These are phyloP conservation scores for Rauvolfia tetraphylla DNA, from an alignment of 257 asterid genomes.

Conservation along the genomic window DNA sequence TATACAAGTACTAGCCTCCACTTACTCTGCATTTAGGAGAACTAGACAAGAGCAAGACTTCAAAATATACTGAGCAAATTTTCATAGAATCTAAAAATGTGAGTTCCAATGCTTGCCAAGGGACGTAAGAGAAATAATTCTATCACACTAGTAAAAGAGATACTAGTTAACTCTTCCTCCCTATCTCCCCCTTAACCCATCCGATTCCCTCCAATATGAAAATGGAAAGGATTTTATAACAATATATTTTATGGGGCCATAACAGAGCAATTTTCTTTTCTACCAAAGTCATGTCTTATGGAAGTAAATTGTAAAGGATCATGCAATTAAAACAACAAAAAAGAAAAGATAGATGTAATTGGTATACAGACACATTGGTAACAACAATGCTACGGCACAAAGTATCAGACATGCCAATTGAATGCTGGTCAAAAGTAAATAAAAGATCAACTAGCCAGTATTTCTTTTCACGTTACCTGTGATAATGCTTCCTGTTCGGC, in stretches of 20 bases:
- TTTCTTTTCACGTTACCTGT: slow-evolving; percentile 50
- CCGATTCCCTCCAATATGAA: not conserved
- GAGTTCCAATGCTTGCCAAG: not conserved
- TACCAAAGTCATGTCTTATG: not conserved
- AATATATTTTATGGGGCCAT: not conserved
- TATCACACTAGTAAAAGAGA: not conserved
- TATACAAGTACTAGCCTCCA: not conserved
- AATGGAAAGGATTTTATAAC: not conserved
- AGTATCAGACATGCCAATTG: not conserved
- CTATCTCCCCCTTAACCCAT: not conserved
- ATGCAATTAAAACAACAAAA: not conserved
- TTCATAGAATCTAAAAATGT: not conserved
- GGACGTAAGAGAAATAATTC: not conserved
- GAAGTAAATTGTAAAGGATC: not conserved
- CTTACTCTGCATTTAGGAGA: not conserved
- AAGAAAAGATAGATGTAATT: not conserved
- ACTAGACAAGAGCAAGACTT: not conserved
- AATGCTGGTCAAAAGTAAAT: not conserved
- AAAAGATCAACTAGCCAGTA: not conserved
- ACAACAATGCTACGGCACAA: not conserved
- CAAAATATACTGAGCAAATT: not conserved
- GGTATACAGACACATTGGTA: not conserved
- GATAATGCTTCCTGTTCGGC: slow-evolving; percentile 96
- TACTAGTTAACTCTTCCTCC: not conserved
- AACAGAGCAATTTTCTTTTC: not conserved